Percentiles rank a stretch among this genome's conserved stretches.
These are phyloP conservation scores for Zasmidium angulare DNA, from an alignment of 2,329 filamentous ascomycete genomes.

Conservation along the genomic window DNA sequence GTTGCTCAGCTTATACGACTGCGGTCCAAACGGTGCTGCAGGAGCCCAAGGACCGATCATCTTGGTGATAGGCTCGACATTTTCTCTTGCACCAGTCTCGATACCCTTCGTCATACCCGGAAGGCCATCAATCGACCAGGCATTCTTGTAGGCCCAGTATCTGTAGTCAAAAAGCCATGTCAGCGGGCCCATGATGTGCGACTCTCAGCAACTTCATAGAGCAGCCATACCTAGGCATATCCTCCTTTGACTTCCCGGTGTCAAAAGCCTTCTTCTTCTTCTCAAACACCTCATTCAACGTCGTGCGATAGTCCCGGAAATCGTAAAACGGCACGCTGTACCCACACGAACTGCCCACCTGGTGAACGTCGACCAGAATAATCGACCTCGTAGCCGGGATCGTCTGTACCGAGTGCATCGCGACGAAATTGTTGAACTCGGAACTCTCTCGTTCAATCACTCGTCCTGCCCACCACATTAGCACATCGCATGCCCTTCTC, in stretches of 20 bases:
- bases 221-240: slow-evolving; percentile 38
- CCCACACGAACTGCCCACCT: slow-evolving; percentile 45
- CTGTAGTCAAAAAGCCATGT: slow-evolving; percentile 22
- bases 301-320: slow-evolving; percentile 41
- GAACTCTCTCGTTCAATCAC: slow-evolving; percentile 40
- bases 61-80: slow-evolving; percentile 44
- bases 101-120: slow-evolving; percentile 44
- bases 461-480: slow-evolving; percentile 16
- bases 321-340: slow-evolving; percentile 47
- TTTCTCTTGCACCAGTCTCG: slow-evolving; percentile 37
- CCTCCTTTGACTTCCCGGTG: slow-evolving; percentile 39
- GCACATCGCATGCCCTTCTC: too few species aligned
- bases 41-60: slow-evolving; percentile 33
- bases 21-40: slow-evolving; percentile 18
- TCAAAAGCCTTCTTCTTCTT: slow-evolving; percentile 40
- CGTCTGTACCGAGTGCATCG: slow-evolving; percentile 34
- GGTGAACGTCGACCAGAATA: slow-evolving; percentile 45
- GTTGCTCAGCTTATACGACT: slow-evolving; percentile 19
- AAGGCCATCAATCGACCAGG: slow-evolving; percentile 45
- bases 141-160: slow-evolving; percentile 48
- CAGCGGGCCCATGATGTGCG: too few species aligned
- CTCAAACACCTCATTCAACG: slow-evolving; percentile 43
- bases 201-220: not conserved
- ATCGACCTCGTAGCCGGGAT: slow-evolving; percentile 42
- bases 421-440: slow-evolving; percentile 36